phyloP scores from a whole-genome alignment of 208 protist genomes.

The Wallacemonas collosoma region DNA sequence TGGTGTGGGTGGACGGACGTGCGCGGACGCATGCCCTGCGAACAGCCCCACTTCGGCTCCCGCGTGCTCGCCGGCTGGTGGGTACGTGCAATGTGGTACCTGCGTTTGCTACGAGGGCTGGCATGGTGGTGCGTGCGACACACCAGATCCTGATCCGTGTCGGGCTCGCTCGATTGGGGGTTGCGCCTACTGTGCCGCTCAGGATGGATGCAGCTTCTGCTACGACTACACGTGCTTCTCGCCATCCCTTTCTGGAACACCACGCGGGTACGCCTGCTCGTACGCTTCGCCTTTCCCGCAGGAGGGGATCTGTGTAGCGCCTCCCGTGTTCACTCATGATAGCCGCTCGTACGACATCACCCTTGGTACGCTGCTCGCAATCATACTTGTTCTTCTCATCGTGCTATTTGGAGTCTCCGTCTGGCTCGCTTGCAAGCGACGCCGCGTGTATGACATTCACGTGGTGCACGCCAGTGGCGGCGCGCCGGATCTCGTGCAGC shows the following conservation, averaged over 20 bases:
- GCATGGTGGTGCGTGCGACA: constrained; percentile 25
- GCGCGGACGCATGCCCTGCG: background rate
- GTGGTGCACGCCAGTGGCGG: constrained; percentile 9
- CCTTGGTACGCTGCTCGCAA: constrained; percentile 9
- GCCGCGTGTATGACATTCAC: constrained; percentile 14
- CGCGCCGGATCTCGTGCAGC: constrained; percentile 23
- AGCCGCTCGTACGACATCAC: background rate
- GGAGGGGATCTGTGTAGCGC: background rate
- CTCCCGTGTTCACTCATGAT: background rate
- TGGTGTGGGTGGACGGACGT: background rate
- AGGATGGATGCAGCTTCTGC: constrained; percentile 42
- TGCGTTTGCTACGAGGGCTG: constrained; percentile 29
- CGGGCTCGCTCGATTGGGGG: constrained; percentile 37
- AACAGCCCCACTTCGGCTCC: background rate
- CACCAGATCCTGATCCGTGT: constrained; percentile 32
- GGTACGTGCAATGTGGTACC: constrained; percentile 35
- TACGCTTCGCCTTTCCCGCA: constrained; percentile 8
- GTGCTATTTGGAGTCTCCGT: background rate
- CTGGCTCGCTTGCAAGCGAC: background rate
- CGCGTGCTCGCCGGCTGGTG: constrained; percentile 26
- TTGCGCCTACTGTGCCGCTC: constrained; percentile 33
- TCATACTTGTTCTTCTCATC: constrained; percentile 14
- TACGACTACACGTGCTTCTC: constrained; percentile 47
- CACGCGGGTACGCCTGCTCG: constrained; percentile 38
- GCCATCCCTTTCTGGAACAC: constrained; percentile 23